Conservation (phyloP, 2,329 filamentous ascomycete genomes). For the Plenodomus tracheiphilus region DNA sequence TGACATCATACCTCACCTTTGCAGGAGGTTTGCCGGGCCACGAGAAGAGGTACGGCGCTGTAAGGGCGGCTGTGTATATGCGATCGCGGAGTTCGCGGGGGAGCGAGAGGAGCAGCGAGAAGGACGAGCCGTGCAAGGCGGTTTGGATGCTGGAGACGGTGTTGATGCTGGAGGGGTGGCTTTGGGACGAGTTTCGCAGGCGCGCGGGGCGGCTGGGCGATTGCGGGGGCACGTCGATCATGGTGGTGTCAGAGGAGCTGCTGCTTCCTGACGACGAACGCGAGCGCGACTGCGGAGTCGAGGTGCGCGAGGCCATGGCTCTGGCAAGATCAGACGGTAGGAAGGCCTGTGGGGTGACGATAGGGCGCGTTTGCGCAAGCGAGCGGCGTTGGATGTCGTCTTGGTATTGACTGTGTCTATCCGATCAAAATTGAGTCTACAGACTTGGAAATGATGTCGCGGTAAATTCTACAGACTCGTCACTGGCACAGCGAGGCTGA, state of each 20-base stretch:
- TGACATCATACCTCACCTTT: constrained; percentile 20
- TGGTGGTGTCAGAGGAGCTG: constrained; percentile 37
- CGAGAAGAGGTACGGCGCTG: constrained; percentile 37
- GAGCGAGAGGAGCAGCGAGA: constrained; percentile 40
- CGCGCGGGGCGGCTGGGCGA: constrained; percentile 30
- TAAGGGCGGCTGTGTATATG: constrained; percentile 39
- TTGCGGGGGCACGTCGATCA: constrained; percentile 36
- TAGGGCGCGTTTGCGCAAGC: background rate
- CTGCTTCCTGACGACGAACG: constrained; percentile 36
- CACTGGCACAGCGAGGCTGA: background rate
- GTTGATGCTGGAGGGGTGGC: constrained; percentile 12
- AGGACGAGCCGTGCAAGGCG: constrained; percentile 22
- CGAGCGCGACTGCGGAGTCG: constrained; percentile 32
- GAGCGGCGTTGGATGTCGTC: background rate
- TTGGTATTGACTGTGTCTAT: background rate
- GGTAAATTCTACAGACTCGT: too few species aligned
- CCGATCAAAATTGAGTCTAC: too few species aligned
- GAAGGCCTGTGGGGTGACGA: background rate
- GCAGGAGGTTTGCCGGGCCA: constrained; percentile 31
- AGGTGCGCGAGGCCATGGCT: constrained; percentile 36
- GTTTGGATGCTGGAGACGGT: constrained; percentile 1
- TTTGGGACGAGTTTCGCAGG: constrained; percentile 28
- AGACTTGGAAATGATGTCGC: too few species aligned
- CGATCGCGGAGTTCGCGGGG: constrained; percentile 43
- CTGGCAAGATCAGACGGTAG: constrained; percentile 1